Conservation (phyloP, 2,329 filamentous ascomycete genomes). For the Didymella lethalis region DNA sequence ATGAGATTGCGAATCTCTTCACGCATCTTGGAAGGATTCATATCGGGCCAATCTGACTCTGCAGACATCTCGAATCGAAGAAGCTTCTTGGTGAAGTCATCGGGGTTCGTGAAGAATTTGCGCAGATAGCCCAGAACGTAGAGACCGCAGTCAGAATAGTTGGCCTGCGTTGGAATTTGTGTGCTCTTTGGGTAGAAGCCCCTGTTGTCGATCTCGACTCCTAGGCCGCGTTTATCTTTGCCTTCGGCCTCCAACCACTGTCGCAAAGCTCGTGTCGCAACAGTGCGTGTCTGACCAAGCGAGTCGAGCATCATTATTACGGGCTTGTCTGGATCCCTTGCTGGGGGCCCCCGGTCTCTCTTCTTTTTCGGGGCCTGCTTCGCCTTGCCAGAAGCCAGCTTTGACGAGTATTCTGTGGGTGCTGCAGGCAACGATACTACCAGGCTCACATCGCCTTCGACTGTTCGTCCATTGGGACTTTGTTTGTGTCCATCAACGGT, state of each 20-base stretch:
- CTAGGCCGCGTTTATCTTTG: slow-evolving; percentile 64
- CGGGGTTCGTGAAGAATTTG: slow-evolving; percentile 79
- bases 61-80: slow-evolving; percentile 70
- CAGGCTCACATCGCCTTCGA: not conserved
- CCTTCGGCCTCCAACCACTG: slow-evolving; percentile 81
- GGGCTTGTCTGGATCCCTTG: slow-evolving; percentile 55
- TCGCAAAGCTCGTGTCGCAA: slow-evolving; percentile 73
- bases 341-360: slow-evolving; percentile 36
- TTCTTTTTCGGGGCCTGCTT: slow-evolving; percentile 31
- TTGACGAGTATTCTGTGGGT: not conserved
- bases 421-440: not conserved
- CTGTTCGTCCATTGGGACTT: not conserved
- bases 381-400: not conserved
- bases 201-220: slow-evolving; percentile 55
- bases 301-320: slow-evolving; percentile 90
- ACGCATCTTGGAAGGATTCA: slow-evolving; percentile 67
- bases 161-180: slow-evolving; percentile 79
- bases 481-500: not conserved
- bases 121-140: slow-evolving; percentile 86
- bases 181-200: slow-evolving; percentile 71
- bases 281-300: slow-evolving; percentile 66
- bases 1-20: slow-evolving; percentile 71
- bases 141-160: slow-evolving; percentile 88
- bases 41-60: slow-evolving; percentile 61
- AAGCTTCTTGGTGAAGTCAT: slow-evolving; percentile 71